These are phyloP conservation scores for Ampelocalamus luodianensis DNA, from an alignment of 176 grass and related monocot species.

Conservation along the genomic window DNA sequence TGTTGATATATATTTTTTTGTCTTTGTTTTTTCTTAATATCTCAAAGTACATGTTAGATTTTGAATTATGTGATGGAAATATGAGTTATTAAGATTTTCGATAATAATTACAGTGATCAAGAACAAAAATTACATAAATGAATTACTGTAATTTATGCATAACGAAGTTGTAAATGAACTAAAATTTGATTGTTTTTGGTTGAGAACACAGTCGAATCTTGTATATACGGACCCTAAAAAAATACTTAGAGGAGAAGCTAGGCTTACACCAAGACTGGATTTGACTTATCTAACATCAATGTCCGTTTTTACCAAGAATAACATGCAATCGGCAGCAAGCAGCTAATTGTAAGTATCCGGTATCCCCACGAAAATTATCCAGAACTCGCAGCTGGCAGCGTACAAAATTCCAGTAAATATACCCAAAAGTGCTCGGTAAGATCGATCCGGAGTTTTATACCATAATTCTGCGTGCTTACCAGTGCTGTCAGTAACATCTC, in stretches of 20 bases:
- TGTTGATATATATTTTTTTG: too few species aligned
- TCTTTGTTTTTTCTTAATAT: too few species aligned
- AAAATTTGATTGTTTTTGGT: too few species aligned
- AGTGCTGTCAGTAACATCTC: slow-evolving; percentile 37
- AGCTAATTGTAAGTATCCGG: neutral
- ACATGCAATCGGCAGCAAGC: neutral
- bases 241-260: neutral
- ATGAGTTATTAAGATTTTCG: too few species aligned
- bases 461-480: neutral
- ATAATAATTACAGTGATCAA: too few species aligned
- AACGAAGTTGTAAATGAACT: too few species aligned
- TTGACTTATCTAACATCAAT: neutral
- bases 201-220: too few species aligned
- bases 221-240: too few species aligned
- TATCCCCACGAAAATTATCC: neutral
- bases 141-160: too few species aligned
- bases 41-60: too few species aligned
- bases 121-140: too few species aligned
- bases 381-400: neutral
- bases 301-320: neutral
- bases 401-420: slow-evolving; percentile 5
- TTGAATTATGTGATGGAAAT: too few species aligned
- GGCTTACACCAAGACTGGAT: neutral
- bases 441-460: neutral
- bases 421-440: neutral